Percentiles rank a stretch among this genome's conserved stretches.
Evolutionary conservation across 129 eudicot genomes (phyloP).

Genomic region (Chrysanthemum lavandulifolium): DNA sequence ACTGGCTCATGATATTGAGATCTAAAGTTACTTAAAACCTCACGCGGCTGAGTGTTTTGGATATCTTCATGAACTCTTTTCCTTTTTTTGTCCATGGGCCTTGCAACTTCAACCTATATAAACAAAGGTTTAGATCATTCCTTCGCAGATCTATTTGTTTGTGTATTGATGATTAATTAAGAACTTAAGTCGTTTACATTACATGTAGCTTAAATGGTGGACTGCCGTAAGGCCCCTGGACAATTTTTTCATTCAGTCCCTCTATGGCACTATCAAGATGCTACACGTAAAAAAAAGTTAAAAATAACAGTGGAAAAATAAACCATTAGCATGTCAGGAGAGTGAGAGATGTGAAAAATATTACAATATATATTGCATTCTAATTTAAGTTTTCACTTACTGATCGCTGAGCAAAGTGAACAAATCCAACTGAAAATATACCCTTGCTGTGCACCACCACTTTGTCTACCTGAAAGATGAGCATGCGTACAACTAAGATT

Average conservation of each 20-base stretch:
- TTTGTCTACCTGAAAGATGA: constrained; percentile 68
- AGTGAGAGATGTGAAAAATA: not conserved
- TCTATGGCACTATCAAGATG: constrained; percentile 70
- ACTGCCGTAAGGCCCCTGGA: constrained; percentile 68
- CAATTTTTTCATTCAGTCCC: constrained; percentile 56
- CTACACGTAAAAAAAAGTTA: constrained; percentile 39
- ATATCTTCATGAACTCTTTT: constrained; percentile 64
- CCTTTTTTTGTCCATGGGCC: constrained; percentile 72
- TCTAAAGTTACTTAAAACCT: constrained; percentile 37
- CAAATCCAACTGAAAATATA: constrained; percentile 61
- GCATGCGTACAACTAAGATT: constrained; percentile 14
- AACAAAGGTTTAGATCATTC: constrained; percentile 10
- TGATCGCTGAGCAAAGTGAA: constrained; percentile 64
- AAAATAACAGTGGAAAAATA: not conserved
- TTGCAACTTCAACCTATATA: constrained; percentile 82
- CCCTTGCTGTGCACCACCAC: constrained; percentile 62
- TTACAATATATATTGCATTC: not conserved
- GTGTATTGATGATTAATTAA: not conserved
- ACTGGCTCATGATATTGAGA: constrained; percentile 28
- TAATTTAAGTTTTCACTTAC: constrained; percentile 39
- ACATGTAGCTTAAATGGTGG: constrained; percentile 57
- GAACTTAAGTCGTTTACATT: constrained; percentile 15
- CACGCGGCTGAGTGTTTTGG: constrained; percentile 40
- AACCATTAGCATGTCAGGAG: not conserved
- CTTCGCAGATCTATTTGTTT: constrained; percentile 11